Evolutionary conservation across 495 filamentous ascomycete genomes (phyloP), one percentile per base, ranked within the genome.

Genomic region (Penicillium roqueforti): DNA sequence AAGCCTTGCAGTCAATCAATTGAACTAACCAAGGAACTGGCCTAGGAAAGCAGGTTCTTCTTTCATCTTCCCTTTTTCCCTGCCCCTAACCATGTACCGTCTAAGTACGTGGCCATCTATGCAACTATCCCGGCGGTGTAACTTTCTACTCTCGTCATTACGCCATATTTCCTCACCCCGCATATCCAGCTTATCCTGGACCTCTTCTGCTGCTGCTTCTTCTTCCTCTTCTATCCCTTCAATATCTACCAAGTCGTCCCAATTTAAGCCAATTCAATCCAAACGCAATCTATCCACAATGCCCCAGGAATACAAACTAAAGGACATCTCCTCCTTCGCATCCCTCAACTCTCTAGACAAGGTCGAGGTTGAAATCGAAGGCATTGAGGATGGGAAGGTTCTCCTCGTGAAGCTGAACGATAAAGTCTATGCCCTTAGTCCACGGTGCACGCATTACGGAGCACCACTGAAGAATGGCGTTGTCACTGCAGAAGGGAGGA

Each of bases 381-480:
- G 92, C 0, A 75, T 98, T 37, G 80, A 86, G 41, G 87, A 83
- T 16, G 90, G 81, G 26, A 97, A 97, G 69, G 84, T 97, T 0
- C 76, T 98, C 9, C 75, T 98, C 9, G 73, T 92, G 47, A 92
- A 91, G 58, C 74, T 87, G 16, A 85, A 81, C 41, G 85, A 84
- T 54, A 79, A 86, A 53, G 74, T 89, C 29, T 84, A 91, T 64
- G 93, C 92, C 19, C 63, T 92, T 53, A 90, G 87, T 31, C 74
- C 89, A n/a, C 89, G 85, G 45, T 98, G 93, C 71, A 95, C 95
- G 7, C 93, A 97, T 79, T 96, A 92, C 67, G 91, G 88, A 4
- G 93, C 92, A 4, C 95, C 93, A 6, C 73, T 97, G 59, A 84
- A 86, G 57, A 82, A 85, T 43, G 93, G 93, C 32, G 83, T 97